Percentiles rank a stretch among this genome's conserved stretches.
phyloP scores from a whole-genome alignment of 2,329 filamentous ascomycete species.

The Penicillium capsulatum region DNA sequence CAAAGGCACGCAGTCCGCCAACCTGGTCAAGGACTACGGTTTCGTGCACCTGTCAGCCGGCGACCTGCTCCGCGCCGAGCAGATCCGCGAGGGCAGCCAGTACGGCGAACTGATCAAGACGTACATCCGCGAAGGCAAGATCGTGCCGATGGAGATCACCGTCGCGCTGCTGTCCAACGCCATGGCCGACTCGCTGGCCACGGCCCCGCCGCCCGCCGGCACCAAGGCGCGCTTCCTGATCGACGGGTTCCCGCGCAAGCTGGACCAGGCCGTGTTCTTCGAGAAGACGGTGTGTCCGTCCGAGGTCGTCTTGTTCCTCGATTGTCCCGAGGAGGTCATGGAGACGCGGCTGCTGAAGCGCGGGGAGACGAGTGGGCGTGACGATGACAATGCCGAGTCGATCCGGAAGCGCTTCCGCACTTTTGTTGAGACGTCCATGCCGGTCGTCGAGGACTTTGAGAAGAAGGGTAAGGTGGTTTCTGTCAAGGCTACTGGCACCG shows the following conservation, averaged over 20 bases:
- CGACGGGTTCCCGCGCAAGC: constrained; percentile 87
- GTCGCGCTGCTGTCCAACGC: constrained; percentile 90
- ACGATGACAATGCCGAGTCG: constrained; percentile 91
- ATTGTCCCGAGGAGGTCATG: constrained; percentile 89
- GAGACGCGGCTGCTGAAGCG: constrained; percentile 76
- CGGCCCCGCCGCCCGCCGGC: constrained; percentile 32
- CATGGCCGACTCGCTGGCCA: constrained; percentile 67
- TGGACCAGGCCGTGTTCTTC: constrained; percentile 94
- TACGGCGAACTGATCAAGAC: constrained; percentile 90
- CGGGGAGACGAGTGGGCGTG: constrained; percentile 84
- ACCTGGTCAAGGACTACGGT: constrained; percentile 79
- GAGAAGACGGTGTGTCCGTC: constrained; percentile 82
- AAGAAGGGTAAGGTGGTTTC: constrained; percentile 73
- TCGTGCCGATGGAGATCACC: constrained; percentile 99
- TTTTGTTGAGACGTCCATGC: constrained; percentile 96
- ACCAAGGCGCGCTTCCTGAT: constrained; percentile 68
- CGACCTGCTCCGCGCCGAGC: constrained; percentile 89
- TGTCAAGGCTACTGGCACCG: constrained; percentile 65
- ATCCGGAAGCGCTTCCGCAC: constrained; percentile 95
- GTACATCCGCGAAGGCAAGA: constrained; percentile 90
- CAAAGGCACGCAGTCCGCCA: constrained; percentile 92
- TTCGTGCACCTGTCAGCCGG: constrained; percentile 93
- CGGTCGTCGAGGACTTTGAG: constrained; percentile 83
- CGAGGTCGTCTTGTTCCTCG: constrained; percentile 85
- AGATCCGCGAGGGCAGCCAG: constrained; percentile 76